A percentile compares a stretch with the other conserved stretches of the same genome.
These are phyloP conservation scores for Carpinus viminea DNA, from an alignment of 306 rosid species.

Conservation along the genomic window DNA sequence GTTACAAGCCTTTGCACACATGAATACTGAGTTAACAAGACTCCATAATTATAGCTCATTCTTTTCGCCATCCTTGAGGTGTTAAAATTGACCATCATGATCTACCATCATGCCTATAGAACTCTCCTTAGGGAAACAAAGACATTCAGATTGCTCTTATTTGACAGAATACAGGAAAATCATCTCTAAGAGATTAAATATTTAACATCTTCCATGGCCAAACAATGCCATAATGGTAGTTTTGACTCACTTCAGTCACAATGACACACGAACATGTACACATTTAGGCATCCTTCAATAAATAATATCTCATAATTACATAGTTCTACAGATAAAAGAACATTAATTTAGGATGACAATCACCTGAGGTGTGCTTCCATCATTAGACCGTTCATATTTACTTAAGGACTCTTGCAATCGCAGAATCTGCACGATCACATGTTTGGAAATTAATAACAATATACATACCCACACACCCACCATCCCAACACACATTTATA, in stretches of 20 bases:
- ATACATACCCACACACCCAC: neutral
- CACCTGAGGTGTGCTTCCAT: constrained; percentile 96
- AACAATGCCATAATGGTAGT: constrained; percentile 3
- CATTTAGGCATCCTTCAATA: neutral
- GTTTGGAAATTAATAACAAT: constrained; percentile 22
- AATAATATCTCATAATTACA: constrained; percentile 12
- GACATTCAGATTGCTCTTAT: neutral
- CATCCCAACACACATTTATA: neutral
- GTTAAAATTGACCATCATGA: neutral
- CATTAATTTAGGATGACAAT: constrained; percentile 16
- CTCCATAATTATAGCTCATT: neutral
- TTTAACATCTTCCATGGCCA: constrained; percentile 10
- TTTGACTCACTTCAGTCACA: constrained; percentile 14
- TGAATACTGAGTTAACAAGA: constrained; percentile 4
- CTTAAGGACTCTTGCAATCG: constrained; percentile 87
- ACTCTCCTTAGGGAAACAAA: neutral
- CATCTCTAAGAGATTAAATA: neutral
- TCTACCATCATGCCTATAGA: neutral
- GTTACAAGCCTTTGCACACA: neutral
- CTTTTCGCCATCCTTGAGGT: neutral
- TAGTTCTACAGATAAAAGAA: neutral
- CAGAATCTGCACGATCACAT: constrained; percentile 65
- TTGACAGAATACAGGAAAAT: neutral
- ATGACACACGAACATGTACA: neutral
- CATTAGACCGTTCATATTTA: constrained; percentile 84